Evolutionary conservation across 2,329 filamentous ascomycete species (phyloP), one percentile per base, ranked within the genome.

Genomic region (Arthrobotrys sphaeroides): DNA sequence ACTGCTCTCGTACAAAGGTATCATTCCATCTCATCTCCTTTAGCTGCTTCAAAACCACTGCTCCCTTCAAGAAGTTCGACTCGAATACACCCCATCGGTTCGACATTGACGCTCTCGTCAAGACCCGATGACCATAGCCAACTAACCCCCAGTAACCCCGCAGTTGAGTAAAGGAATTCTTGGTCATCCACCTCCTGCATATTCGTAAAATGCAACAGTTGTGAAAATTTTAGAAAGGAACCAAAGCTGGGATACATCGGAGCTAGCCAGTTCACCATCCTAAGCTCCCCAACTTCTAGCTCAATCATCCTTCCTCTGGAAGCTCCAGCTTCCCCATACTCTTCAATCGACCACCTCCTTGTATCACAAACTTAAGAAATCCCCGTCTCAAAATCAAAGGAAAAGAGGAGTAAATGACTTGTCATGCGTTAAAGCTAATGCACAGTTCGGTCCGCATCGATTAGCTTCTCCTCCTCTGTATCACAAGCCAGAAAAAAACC

Each of bases 391-490:
- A 18, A 33, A 65, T n/a, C 20, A 9, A 40, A 22, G 9, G 40
- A 55, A 24, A 22, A 22, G 43, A 70, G n/a, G 51, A 55, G 31
- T 38, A 12, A 40, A 57, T 72, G 67, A 72, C 67, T 65, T 72
- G 67, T 72, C 67, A 72, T 57, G 51, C 26, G 24, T 47, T 18
- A 49, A 57, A 38, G 31, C 67, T 72, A 72, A 72, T 72, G 67
- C 67, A 72, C 18, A 24, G 45, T 64, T 40, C 67, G 57, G 57
- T 38, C 67, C 67, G 57, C 47, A 4, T 47, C 24, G 16, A 28
- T 55, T 55, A 55, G 51, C 51, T 55, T 49, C n/a, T 16, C 7
- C 6, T 55, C 26, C 24, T 9, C 38, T 13, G 7, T 28, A 60
- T 60, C 55, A 60, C 55, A 43, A 60, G 55, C 55, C 55, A 59